phyloP scores from a whole-genome alignment of 331 rosid genomes.

The Saraca asoca region DNA sequence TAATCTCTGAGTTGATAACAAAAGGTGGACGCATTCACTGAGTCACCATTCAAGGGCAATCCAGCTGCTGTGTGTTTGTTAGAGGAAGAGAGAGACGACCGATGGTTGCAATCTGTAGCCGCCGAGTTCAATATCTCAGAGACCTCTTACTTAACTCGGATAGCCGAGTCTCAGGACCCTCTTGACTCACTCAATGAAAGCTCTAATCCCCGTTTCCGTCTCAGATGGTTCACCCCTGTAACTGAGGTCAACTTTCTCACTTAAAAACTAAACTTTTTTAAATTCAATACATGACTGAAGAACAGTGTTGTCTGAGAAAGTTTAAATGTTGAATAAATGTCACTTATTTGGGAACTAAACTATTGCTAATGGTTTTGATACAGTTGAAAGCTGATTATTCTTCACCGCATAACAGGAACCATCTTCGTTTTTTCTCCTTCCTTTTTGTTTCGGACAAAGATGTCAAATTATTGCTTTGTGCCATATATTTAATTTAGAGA shows the following conservation, averaged over 20 bases:
- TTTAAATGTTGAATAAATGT: background rate
- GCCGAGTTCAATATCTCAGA: constrained; percentile 67
- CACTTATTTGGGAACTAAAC: background rate
- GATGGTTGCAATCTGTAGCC: constrained; percentile 68
- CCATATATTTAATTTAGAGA: background rate
- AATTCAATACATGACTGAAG: no score
- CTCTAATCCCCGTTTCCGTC: constrained; percentile 56
- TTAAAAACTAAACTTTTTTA: background rate
- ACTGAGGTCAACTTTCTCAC: constrained; percentile 46
- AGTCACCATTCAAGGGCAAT: constrained; percentile 73
- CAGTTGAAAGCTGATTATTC: no score
- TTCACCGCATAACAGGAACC: background rate
- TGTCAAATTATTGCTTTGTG: background rate
- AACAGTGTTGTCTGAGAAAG: background rate
- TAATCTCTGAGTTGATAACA: background rate
- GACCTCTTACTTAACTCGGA: constrained; percentile 56
- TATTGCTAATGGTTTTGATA: no score
- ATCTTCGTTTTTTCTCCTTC: background rate
- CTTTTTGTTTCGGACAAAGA: background rate
- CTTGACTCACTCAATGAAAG: constrained; percentile 14
- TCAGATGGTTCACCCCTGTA: constrained; percentile 81
- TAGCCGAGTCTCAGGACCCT: constrained; percentile 17
- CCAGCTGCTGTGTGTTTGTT: constrained; percentile 78
- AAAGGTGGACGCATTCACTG: constrained; percentile 81
- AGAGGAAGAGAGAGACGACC: constrained; percentile 55